Conservation (phyloP, 1,139 yeast species). For the Blastobotrys elegans region DNA sequence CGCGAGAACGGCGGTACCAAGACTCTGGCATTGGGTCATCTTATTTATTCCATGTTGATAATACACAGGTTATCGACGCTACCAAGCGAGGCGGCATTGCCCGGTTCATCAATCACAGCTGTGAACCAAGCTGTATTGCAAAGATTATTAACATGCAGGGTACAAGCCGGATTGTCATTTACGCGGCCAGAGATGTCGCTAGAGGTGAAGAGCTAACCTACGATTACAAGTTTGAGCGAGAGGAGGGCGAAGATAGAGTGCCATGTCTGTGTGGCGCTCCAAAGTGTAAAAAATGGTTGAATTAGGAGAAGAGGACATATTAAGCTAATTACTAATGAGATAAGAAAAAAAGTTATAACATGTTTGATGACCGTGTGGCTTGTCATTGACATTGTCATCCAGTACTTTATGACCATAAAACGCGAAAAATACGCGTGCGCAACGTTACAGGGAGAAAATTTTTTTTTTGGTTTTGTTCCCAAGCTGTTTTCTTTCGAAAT, state of each 20-base stretch:
- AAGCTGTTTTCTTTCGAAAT: no score
- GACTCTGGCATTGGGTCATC: slow-evolving; percentile 95
- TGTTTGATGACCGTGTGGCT: no score
- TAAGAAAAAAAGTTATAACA: no score
- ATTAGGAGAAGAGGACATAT: no score
- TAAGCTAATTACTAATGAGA: not conserved
- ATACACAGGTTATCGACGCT: slow-evolving; percentile 93
- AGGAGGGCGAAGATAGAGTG: slow-evolving; percentile 85
- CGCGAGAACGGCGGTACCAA: slow-evolving; percentile 79
- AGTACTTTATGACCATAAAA: no score
- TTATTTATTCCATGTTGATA: slow-evolving; percentile 87
- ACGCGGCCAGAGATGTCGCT: slow-evolving; percentile 82
- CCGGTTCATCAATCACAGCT: slow-evolving; percentile 85
- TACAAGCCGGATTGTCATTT: slow-evolving; percentile 86
- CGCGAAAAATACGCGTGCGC: no score
- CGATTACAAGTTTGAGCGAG: slow-evolving; percentile 92
- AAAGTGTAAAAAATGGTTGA: slow-evolving; percentile 87
- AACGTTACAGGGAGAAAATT: no score
- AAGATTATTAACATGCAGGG: slow-evolving; percentile 95
- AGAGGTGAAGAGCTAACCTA: slow-evolving; percentile 78
- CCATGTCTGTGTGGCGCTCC: slow-evolving; percentile 94
- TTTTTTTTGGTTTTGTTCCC: not conserved
- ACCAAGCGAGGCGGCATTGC: slow-evolving; percentile 97
- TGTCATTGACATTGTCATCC: no score
- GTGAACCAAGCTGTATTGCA: slow-evolving; percentile 96